These are phyloP conservation scores for Aspergillus flavus DNA, from an alignment of 2,329 filamentous ascomycete species.

Conservation along the genomic window DNA sequence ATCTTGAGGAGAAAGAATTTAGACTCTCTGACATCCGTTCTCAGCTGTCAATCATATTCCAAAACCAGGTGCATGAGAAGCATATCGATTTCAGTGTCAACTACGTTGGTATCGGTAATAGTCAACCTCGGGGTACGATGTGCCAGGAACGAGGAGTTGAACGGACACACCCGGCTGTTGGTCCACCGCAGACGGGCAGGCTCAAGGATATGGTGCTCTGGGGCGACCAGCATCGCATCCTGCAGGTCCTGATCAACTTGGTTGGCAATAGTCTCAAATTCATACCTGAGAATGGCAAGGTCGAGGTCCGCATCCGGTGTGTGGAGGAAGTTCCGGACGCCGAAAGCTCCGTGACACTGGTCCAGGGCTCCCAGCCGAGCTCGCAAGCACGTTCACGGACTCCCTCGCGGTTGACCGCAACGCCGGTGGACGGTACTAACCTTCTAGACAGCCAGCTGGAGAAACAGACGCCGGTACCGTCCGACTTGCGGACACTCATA, in stretches of 20 bases:
- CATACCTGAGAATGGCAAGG: constrained; percentile 73
- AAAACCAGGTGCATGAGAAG: constrained; percentile 82
- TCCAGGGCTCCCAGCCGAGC: constrained; percentile 29
- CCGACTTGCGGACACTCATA: constrained; percentile 64
- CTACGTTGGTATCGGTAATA: constrained; percentile 59
- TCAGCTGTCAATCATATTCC: constrained; percentile 83
- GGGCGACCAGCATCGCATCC: constrained; percentile 88
- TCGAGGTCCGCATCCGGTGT: constrained; percentile 76
- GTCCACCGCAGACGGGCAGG: constrained; percentile 66
- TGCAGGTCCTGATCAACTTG: constrained; percentile 79
- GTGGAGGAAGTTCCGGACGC: constrained; percentile 35
- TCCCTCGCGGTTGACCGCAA: constrained; percentile 15
- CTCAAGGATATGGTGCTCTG: constrained; percentile 85
- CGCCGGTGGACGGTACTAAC: background rate
- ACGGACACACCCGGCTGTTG: constrained; percentile 55
- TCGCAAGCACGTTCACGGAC: constrained; percentile 36
- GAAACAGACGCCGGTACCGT: constrained; percentile 51
- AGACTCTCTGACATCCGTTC: constrained; percentile 78
- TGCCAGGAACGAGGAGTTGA: constrained; percentile 23
- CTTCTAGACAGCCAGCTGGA: constrained; percentile 12
- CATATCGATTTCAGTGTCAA: constrained; percentile 72
- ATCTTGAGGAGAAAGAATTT: constrained; percentile 83
- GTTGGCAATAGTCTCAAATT: constrained; percentile 93
- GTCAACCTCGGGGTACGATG: constrained; percentile 35
- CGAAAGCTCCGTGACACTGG: constrained; percentile 49